Conservation (phyloP, 2,329 filamentous ascomycete species). For the Dactylellina haptotyla region DNA sequence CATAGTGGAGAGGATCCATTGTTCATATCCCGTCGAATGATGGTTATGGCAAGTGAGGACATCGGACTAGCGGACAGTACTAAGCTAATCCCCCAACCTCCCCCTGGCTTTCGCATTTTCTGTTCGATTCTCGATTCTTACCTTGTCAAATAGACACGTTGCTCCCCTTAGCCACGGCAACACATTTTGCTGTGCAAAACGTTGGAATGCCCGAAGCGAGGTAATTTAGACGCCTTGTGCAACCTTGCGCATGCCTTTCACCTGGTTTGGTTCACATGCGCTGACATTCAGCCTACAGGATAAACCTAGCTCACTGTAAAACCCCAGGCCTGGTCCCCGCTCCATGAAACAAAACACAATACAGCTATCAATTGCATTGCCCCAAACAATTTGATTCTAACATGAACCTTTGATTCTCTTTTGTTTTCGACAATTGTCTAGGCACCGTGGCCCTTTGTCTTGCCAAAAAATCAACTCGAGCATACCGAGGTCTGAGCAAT, state of each 20-base stretch:
- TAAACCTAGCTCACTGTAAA: constrained; percentile 50
- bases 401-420: too few relatives aligned
- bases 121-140: not conserved
- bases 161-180: constrained; percentile 82
- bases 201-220: constrained; percentile 95
- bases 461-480: constrained; percentile 85
- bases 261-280: not conserved
- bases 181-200: constrained; percentile 88
- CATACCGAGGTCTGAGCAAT: constrained; percentile 83
- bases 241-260: constrained; percentile 8
- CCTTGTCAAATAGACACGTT: constrained; percentile 66
- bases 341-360: constrained; percentile 2
- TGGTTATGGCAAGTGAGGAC: constrained; percentile 94
- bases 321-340: not conserved
- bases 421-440: not conserved
- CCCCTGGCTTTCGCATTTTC: not conserved
- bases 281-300: constrained; percentile 24
- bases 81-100: not conserved
- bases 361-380: not conserved
- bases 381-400: not conserved
- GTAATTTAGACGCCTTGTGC: constrained; percentile 65
- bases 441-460: constrained; percentile 75
- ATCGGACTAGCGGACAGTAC: constrained; percentile 46
- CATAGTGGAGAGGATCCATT: constrained; percentile 93
- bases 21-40: constrained; percentile 89